phyloP scores from a whole-genome alignment of 805 yeast species.

The Yarrowia osloensis region DNA sequence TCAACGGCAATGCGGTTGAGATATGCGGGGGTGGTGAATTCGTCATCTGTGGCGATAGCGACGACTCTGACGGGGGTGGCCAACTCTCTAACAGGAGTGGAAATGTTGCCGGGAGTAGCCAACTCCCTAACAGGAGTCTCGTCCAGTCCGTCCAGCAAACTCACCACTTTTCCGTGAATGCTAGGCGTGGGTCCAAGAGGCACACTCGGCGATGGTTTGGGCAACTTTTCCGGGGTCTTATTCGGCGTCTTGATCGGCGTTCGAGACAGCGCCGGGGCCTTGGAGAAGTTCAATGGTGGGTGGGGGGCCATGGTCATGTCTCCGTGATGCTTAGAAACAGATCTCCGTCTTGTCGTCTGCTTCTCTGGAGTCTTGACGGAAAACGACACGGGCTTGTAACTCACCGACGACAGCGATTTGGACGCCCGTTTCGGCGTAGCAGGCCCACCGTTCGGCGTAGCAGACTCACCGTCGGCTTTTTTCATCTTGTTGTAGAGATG shows the following conservation, averaged over 20 bases:
- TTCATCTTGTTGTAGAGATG: constrained; percentile 14
- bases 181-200: constrained; percentile 89
- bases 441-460: not conserved
- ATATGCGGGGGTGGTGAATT: constrained; percentile 14
- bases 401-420: not conserved
- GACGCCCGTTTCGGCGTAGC: not conserved
- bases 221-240: too few relatives aligned
- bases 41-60: not conserved
- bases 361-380: not conserved
- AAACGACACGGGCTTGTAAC: constrained; percentile 13
- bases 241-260: too few relatives aligned
- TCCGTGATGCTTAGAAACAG: not conserved
- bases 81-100: constrained; percentile 7
- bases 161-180: constrained; percentile 70
- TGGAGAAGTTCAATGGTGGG: not conserved
- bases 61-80: not conserved
- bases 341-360: not conserved
- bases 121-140: constrained; percentile 7
- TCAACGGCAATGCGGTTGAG: constrained; percentile 37
- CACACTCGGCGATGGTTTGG: constrained; percentile 27
- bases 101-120: not conserved
- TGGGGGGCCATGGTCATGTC: not conserved
- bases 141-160: constrained; percentile 61
- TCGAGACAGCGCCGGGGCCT: not conserved
- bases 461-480: not conserved